phyloP scores from a whole-genome alignment of 2,329 filamentous ascomycete genomes.

The Hypoxylon sp. region DNA sequence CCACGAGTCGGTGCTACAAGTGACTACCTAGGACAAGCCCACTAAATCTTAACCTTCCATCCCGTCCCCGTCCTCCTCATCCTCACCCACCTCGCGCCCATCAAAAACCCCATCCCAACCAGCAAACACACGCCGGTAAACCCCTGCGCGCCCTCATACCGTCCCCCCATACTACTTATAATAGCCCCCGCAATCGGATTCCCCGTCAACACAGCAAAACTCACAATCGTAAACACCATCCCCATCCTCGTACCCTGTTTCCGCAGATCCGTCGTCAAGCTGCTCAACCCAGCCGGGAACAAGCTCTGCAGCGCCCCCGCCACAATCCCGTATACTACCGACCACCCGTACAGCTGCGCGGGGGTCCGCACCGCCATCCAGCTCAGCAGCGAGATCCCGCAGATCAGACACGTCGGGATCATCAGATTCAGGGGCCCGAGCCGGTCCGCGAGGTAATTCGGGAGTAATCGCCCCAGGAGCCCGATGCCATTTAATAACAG shows the following conservation, averaged over 20 bases:
- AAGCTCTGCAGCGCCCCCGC: slow-evolving; percentile 74
- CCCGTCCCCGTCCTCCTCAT: slow-evolving; percentile 56
- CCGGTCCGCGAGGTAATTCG: slow-evolving; percentile 70
- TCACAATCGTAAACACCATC: slow-evolving; percentile 70
- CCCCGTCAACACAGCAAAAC: slow-evolving; percentile 66
- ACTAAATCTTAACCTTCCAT: slow-evolving; percentile 58
- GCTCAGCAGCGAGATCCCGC: slow-evolving; percentile 61
- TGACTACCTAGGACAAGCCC: too few species aligned
- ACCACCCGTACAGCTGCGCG: slow-evolving; percentile 71
- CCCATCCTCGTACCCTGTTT: slow-evolving; percentile 69
- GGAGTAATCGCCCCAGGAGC: slow-evolving; percentile 68
- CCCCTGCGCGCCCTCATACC: slow-evolving; percentile 62
- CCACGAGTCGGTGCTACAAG: too few species aligned
- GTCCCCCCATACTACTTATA: slow-evolving; percentile 57
- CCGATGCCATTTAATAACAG: slow-evolving; percentile 75
- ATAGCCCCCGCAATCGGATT: slow-evolving; percentile 66
- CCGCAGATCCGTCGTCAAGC: slow-evolving; percentile 64
- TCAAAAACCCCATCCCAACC: slow-evolving; percentile 57
- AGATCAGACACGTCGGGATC: slow-evolving; percentile 60
- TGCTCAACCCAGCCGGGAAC: slow-evolving; percentile 73
- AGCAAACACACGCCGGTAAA: slow-evolving; percentile 62
- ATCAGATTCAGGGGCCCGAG: slow-evolving; percentile 72
- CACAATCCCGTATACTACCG: slow-evolving; percentile 72
- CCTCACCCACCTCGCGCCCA: slow-evolving; percentile 56
- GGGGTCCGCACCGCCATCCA: slow-evolving; percentile 70